Evolutionary conservation across 192 early-diverging fungal species (phyloP).

Genomic region (Coemansia sp.): DNA sequence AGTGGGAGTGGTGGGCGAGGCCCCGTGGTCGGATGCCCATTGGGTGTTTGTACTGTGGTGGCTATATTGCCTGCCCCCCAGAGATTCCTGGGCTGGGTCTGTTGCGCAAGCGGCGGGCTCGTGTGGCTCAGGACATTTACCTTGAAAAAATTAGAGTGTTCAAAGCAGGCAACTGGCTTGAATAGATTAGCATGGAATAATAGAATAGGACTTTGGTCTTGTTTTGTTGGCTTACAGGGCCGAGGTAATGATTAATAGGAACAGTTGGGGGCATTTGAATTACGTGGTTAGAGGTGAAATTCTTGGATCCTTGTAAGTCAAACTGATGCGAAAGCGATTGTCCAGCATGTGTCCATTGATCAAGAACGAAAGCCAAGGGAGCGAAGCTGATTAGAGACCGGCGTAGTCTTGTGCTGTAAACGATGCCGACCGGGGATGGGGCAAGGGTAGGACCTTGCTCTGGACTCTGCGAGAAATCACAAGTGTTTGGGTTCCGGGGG

Average conservation of each 20-base stretch:
- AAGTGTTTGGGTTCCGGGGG: constrained; percentile 79
- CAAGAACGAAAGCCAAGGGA: constrained; percentile 80
- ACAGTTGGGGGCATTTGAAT: constrained; percentile 82
- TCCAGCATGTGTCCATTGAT: constrained; percentile 73
- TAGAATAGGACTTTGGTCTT: constrained; percentile 65
- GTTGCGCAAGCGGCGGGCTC: background rate
- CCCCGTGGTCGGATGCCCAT: constrained; percentile 29
- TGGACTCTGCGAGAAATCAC: constrained; percentile 68
- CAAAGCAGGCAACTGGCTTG: constrained; percentile 60
- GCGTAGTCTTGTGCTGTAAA: constrained; percentile 81
- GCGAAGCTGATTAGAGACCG: constrained; percentile 82
- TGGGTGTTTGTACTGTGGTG: constrained; percentile 18
- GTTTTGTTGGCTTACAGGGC: constrained; percentile 63
- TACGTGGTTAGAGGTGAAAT: constrained; percentile 83
- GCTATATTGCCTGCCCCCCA: constrained; percentile 21
- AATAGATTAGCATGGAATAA: constrained; percentile 74
- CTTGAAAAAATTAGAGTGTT: constrained; percentile 70
- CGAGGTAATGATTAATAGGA: constrained; percentile 79
- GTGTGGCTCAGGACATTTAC: constrained; percentile 53
- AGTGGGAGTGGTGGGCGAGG: constrained; percentile 28
- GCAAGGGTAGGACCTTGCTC: constrained; percentile 53
- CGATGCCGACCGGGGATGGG: constrained; percentile 81
- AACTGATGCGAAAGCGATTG: constrained; percentile 79
- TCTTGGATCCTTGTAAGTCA: constrained; percentile 82
- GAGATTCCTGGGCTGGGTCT: constrained; percentile 24